A percentile compares a stretch with the other conserved stretches of the same genome.
phyloP scores from a whole-genome alignment of 306 rosid species.

The Alnus glutinosa region DNA sequence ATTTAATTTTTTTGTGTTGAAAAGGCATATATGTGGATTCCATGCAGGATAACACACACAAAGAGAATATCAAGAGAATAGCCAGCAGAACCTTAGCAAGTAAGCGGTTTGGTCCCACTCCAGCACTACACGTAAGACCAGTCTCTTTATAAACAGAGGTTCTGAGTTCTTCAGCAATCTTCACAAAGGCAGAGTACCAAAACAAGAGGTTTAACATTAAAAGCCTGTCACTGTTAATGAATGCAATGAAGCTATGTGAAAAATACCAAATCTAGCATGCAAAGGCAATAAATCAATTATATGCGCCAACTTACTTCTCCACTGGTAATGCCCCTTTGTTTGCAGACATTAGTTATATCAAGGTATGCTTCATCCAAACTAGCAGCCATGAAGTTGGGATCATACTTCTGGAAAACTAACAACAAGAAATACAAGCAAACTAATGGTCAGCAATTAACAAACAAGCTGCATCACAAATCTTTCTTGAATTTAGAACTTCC shows the following conservation, averaged over 20 bases:
- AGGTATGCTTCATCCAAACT: conserved; percentile 96
- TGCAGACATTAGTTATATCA: conserved; percentile 82
- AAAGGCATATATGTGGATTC: background rate
- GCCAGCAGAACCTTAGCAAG: conserved; percentile 76
- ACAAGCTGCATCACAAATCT: conserved; percentile 15
- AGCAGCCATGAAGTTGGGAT: conserved; percentile 82
- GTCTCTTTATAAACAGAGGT: conserved; percentile 69
- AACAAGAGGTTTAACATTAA: conserved; percentile 21
- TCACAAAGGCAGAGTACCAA: conserved; percentile 21
- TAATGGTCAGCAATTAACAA: conserved; percentile 18
- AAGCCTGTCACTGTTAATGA: conserved; percentile 1
- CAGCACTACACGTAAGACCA: conserved; percentile 94
- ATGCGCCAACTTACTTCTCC: conserved; percentile 60
- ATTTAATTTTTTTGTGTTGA: background rate
- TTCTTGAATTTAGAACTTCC: conserved; percentile 24
- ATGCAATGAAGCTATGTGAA: background rate
- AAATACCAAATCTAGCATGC: background rate
- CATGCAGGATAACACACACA: too few species aligned
- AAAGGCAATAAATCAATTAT: conserved; percentile 3
- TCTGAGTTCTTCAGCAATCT: conserved; percentile 89
- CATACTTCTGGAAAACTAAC: conserved; percentile 77
- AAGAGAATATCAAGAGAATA: background rate
- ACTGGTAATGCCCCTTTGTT: conserved; percentile 54
- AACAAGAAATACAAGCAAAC: conserved; percentile 14
- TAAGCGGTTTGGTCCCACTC: conserved; percentile 88